These are phyloP conservation scores for Paramecium pentaurelia DNA, from an alignment of 73 alveolate species.

Conservation along the genomic window DNA sequence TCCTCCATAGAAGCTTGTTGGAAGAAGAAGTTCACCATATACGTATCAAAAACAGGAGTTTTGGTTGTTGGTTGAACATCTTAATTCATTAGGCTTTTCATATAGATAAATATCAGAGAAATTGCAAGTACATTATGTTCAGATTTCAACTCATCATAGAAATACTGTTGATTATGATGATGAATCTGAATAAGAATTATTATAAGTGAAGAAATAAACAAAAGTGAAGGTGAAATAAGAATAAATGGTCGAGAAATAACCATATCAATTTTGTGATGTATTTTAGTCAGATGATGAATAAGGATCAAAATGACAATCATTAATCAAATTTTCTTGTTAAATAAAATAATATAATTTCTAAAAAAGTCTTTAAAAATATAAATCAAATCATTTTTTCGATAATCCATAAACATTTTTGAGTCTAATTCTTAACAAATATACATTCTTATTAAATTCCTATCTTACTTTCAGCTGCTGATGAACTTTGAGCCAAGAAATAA, in stretches of 20 bases:
- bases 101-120: constrained; percentile 10
- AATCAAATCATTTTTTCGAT: not conserved
- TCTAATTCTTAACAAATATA: not conserved
- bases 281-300: constrained; percentile 18
- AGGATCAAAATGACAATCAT: not conserved
- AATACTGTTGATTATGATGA: constrained; percentile 30
- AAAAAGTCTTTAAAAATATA: not conserved
- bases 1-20: not conserved
- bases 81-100: constrained; percentile 7
- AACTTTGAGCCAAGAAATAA: not conserved
- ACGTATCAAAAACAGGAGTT: constrained; percentile 15
- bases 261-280: not conserved
- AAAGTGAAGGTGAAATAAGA: not conserved
- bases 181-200: not conserved
- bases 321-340: not conserved
- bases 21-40: constrained; percentile 32
- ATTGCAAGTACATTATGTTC: constrained; percentile 34
- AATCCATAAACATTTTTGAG: not conserved
- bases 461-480: not conserved
- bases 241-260: not conserved
- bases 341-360: not conserved
- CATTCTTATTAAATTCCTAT: not conserved
- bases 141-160: constrained; percentile 45
- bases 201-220: not conserved
- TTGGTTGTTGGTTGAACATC: constrained; percentile 9